Evolutionary conservation across 768 basidiomycete species (phyloP).

Genomic region (Amanita jacksonii): DNA sequence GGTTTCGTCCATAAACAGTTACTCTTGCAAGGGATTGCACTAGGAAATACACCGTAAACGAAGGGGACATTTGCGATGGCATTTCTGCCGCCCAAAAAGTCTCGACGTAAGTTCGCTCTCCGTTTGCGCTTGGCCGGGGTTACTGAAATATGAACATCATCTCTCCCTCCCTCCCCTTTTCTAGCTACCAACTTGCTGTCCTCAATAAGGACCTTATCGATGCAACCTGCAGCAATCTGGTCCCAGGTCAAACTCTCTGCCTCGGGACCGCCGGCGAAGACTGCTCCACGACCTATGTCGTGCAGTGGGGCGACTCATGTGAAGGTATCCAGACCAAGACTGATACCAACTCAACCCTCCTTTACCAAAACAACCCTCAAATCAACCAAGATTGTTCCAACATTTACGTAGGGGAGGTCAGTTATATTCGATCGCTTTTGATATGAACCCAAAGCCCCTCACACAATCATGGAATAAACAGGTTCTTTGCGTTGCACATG

Average conservation of each 20-base stretch:
- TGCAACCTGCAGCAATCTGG: slow-evolving; percentile 48
- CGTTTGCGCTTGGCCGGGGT: background rate
- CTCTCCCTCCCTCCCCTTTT: too few species aligned
- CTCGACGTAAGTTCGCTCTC: slow-evolving; percentile 41
- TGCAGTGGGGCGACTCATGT: slow-evolving; percentile 49
- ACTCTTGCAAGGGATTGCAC: slow-evolving; percentile 35
- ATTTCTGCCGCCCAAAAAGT: slow-evolving; percentile 55
- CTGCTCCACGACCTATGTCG: slow-evolving; percentile 52
- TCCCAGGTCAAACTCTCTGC: slow-evolving; percentile 42
- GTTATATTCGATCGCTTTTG: background rate
- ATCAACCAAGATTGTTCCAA: slow-evolving; percentile 47
- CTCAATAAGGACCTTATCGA: slow-evolving; percentile 47
- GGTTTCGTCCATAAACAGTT: slow-evolving; percentile 12
- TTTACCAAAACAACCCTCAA: slow-evolving; percentile 69
- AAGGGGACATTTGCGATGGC: slow-evolving; percentile 54
- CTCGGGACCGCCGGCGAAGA: slow-evolving; percentile 52
- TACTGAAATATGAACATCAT: slow-evolving; percentile 2
- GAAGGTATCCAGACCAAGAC: slow-evolving; percentile 29
- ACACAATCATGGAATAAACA: slow-evolving; percentile 11
- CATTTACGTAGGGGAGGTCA: slow-evolving; percentile 71
- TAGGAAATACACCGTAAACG: slow-evolving; percentile 49
- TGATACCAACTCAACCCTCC: slow-evolving; percentile 41
- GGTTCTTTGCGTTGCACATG: slow-evolving; percentile 45
- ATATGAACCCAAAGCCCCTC: background rate
- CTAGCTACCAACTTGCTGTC: slow-evolving; percentile 68